Percentiles rank a stretch among this genome's conserved stretches.
These are phyloP conservation scores for Orychophragmus violaceus DNA, from an alignment of 345 rosid species.

Conservation along the genomic window DNA sequence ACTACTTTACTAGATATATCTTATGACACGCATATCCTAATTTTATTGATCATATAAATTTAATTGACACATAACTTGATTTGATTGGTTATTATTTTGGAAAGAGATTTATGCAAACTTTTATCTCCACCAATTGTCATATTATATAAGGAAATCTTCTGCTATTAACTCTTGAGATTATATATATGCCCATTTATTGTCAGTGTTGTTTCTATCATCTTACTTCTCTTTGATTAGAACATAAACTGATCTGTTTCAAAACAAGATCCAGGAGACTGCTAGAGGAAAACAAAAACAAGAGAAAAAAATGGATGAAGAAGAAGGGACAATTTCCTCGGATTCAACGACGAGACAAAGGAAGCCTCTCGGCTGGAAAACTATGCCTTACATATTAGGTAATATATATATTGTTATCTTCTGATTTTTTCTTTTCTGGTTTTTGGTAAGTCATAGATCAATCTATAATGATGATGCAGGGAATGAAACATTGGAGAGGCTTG, in stretches of 20 bases:
- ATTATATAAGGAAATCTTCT: not conserved
- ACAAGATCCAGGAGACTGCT: not conserved
- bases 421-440: not conserved
- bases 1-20: not conserved
- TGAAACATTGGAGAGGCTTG: slow-evolving; percentile 74
- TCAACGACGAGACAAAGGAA: slow-evolving; percentile 17
- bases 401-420: not conserved
- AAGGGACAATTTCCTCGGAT: not conserved
- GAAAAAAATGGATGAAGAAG: slow-evolving; percentile 7
- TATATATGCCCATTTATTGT: not conserved
- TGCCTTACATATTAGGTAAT: slow-evolving; percentile 69
- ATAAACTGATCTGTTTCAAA: not conserved
- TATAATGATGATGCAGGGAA: slow-evolving; percentile 40
- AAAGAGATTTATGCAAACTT: not conserved
- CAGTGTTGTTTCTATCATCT: not conserved
- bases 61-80: not conserved
- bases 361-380: slow-evolving; percentile 81
- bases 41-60: not conserved
- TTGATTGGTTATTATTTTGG: not conserved
- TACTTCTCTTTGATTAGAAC: not conserved
- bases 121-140: not conserved
- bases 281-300: not conserved
- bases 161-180: not conserved
- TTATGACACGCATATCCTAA: not conserved
- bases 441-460: not conserved